A percentile compares a stretch with the other conserved stretches of the same genome.
These are phyloP conservation scores for Penicillium maclennaniae DNA, from an alignment of 495 filamentous ascomycete species.

Conservation along the genomic window DNA sequence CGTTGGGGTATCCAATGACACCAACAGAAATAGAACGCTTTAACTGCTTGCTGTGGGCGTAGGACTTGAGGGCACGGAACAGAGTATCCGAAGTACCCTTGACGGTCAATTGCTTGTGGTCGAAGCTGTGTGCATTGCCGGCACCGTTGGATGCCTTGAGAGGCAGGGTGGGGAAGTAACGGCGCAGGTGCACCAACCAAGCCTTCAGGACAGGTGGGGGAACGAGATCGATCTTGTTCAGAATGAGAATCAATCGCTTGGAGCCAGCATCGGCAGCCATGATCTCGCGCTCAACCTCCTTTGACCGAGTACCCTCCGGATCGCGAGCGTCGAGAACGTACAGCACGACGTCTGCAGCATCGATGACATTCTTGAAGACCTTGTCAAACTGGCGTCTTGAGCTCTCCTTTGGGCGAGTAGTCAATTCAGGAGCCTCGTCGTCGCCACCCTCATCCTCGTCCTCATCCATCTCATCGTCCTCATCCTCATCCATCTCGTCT, in stretches of 20 bases:
- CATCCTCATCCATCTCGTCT: conserved; percentile 48
- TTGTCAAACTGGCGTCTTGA: conserved; percentile 90
- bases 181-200: conserved; percentile 81
- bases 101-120: conserved; percentile 83
- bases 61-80: conserved; percentile 88
- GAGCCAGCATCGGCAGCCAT: conserved; percentile 77
- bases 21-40: conserved; percentile 90
- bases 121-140: conserved; percentile 83
- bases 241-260: conserved; percentile 86
- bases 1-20: conserved; percentile 95
- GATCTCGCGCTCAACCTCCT: conserved; percentile 83
- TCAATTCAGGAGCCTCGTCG: conserved; percentile 25
- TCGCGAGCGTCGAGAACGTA: conserved; percentile 95
- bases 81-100: conserved; percentile 82
- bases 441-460: conserved; percentile 43
- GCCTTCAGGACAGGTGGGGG: conserved; percentile 73
- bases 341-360: conserved; percentile 82
- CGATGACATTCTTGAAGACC: conserved; percentile 92
- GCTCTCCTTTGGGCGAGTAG: conserved; percentile 53
- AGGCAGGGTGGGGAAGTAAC: conserved; percentile 90
- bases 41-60: conserved; percentile 75
- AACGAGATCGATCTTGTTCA: conserved; percentile 96
- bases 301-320: conserved; percentile 85
- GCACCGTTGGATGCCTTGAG: conserved; percentile 81
- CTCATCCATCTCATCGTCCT: conserved; percentile 56